Base-by-base conservation (phyloP, 768 basidiomycete genomes). In the Lactarius sp. region DNA sequence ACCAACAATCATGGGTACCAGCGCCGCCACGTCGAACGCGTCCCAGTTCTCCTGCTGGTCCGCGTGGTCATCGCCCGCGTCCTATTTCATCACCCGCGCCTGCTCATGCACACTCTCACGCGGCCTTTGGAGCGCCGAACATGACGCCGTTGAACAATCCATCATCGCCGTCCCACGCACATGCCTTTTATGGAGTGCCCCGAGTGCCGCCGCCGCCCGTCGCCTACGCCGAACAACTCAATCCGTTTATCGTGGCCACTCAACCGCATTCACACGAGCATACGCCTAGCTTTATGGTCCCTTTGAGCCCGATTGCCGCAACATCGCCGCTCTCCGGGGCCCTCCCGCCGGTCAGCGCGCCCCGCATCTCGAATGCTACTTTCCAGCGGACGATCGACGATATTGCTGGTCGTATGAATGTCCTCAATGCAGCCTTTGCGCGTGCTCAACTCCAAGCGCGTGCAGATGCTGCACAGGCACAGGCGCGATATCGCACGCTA, bases 321-420 rank as follows among this genome's bases (percentile, higher is more conserved):
- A 18, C 58, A 6, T 58, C 70, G 7, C 57, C 68, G 6, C 39
- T 65, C 27, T 66, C 73, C 20, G 64, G 70, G n/a, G 66, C 71
- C 34, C 62, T 78, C 33, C 78, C 80, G 27, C 69, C 77, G 44
- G 72, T 82, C 37, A 74, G 74, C 7, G 77, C 80, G 1, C 82
- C 81, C 1, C 75, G 74, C 51, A 74, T 75, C 12, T 71, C 70
- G 1, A 77, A 81, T 49, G 72, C 73, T 33, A 76, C 77, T 41
- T 68, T 78, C 36, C 82, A 80, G 70, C 69, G 69, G 49, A 73
- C 77, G 9, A 76, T 80, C 60, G 78, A 79, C 46, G 78, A 79
- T 22, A 77, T 80, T 46, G 76, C 82, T 16, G 77, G 78, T 31
- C 78, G 78, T 61, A 76, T 81, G 56, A 81, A 81, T 67, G 68